Conservation (phyloP, 768 basidiomycete genomes). For the Termitomyces bulborhizus region DNA sequence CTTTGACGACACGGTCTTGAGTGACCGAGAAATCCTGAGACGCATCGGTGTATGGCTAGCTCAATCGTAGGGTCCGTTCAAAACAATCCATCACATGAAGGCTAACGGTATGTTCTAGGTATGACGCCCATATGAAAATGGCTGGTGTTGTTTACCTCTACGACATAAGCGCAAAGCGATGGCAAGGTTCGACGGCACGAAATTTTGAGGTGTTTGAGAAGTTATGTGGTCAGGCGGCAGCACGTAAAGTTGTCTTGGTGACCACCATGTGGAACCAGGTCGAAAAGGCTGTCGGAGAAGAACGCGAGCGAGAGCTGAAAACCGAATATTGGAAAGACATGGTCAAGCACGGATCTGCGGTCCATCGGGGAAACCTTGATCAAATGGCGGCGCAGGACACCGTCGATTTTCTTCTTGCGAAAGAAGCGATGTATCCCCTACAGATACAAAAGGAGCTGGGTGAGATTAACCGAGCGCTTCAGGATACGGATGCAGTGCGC, state of each 20-base stretch:
- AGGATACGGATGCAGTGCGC: conserved; percentile 6
- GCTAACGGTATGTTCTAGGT: conserved; percentile 6
- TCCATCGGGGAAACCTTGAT: conserved; percentile 2
- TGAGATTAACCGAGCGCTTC: conserved; percentile 5
- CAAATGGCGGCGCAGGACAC: conserved; percentile 11
- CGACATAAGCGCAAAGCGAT: conserved; percentile 9
- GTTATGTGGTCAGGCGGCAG: conserved; percentile 11
- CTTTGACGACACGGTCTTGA: conserved; percentile 18
- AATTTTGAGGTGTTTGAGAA: conserved; percentile 14
- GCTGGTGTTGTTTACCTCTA: conserved; percentile 15
- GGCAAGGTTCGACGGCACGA: conserved; percentile 7
- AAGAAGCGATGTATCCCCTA: conserved; percentile 9
- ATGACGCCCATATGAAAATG: conserved; percentile 12
- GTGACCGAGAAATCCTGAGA: conserved; percentile 19
- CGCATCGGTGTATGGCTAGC: conserved; percentile 20
- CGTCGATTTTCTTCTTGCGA: conserved; percentile 13
- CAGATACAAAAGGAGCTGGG: conserved; percentile 10
- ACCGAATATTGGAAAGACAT: conserved; percentile 9
- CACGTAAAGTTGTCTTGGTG: conserved; percentile 12
- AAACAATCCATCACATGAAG: too few species aligned
- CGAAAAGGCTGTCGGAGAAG: neutral
- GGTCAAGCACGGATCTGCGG: conserved; percentile 7
- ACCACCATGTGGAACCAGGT: conserved; percentile 11
- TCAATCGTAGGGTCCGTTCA: conserved; percentile 12
- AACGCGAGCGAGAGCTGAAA: conserved; percentile 8